A percentile compares a stretch with the other conserved stretches of the same genome.
Evolutionary conservation across 352 stramenopile species (phyloP).

Genomic region (Peronospora belbahrii): DNA sequence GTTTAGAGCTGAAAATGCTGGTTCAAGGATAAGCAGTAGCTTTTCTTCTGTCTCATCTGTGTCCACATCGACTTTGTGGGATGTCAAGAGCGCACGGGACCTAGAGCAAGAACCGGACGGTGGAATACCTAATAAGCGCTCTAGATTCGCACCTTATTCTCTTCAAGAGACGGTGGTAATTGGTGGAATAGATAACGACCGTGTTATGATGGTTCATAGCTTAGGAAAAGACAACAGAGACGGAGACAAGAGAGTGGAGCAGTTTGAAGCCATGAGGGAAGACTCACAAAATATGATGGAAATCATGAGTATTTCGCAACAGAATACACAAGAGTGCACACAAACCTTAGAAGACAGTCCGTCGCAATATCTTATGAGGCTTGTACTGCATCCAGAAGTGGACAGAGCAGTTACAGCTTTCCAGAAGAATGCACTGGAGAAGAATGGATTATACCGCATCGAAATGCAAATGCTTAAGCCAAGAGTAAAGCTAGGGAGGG

Average conservation of each 20-base stretch:
- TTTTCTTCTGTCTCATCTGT: slow-evolving; percentile 21
- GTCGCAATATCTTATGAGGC: slow-evolving; percentile 44
- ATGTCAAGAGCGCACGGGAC: slow-evolving; percentile 15
- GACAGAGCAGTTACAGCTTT: slow-evolving; percentile 46
- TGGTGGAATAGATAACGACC: neutral
- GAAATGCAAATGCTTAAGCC: slow-evolving; percentile 48
- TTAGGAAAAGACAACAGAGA: slow-evolving; percentile 9
- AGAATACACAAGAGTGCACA: slow-evolving; percentile 71
- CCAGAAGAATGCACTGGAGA: slow-evolving; percentile 48
- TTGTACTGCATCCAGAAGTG: slow-evolving; percentile 61
- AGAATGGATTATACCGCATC: slow-evolving; percentile 45
- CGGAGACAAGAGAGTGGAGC: slow-evolving; percentile 12
- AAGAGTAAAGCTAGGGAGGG: slow-evolving; percentile 43
- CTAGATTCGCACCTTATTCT: slow-evolving; percentile 7
- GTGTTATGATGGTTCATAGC: slow-evolving; percentile 9
- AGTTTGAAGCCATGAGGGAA: slow-evolving; percentile 31
- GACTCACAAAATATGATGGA: slow-evolving; percentile 61
- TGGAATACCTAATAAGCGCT: slow-evolving; percentile 22
- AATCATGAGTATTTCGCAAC: slow-evolving; percentile 59
- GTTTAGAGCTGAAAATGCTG: slow-evolving; percentile 3
- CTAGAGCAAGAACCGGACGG: slow-evolving; percentile 31
- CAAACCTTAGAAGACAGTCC: slow-evolving; percentile 61
- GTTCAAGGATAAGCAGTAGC: slow-evolving; percentile 2
- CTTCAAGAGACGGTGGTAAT: slow-evolving; percentile 4
- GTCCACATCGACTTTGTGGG: slow-evolving; percentile 23